Conservation (phyloP, 257 asterid genomes). For the Rehmannia glutinosa region DNA sequence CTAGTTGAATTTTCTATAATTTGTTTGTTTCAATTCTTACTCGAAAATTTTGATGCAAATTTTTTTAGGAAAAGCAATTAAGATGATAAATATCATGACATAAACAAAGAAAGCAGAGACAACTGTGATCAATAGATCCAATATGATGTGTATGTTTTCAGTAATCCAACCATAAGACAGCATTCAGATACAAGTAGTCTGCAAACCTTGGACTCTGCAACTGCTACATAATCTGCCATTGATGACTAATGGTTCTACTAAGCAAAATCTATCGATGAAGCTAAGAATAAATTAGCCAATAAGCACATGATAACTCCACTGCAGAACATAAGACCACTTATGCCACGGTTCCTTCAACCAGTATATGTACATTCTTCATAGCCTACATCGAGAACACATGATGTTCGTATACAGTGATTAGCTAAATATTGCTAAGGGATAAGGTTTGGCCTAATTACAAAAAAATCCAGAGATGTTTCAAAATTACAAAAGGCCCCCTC, state of each 20-base stretch:
- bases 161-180: background rate
- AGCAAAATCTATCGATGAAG: background rate
- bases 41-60: too few species aligned
- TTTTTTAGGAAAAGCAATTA: too few species aligned
- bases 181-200: background rate
- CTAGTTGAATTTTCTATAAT: too few species aligned
- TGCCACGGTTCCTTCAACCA: conserved; percentile 5
- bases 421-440: too few species aligned
- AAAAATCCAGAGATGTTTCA: too few species aligned
- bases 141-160: background rate
- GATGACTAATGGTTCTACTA: background rate
- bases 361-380: conserved; percentile 24
- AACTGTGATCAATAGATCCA: background rate
- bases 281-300: background rate
- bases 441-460: too few species aligned
- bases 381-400: conserved; percentile 13
- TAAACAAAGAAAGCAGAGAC: background rate
- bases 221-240: background rate
- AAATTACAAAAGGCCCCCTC: too few species aligned
- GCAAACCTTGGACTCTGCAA: background rate
- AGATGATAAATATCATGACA: too few species aligned
- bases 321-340: background rate
- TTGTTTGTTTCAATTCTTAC: too few species aligned
- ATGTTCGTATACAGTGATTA: too few species aligned
- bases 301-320: background rate